phyloP scores from a whole-genome alignment of 345 rosid species.

The Schrenkiella parvula region DNA sequence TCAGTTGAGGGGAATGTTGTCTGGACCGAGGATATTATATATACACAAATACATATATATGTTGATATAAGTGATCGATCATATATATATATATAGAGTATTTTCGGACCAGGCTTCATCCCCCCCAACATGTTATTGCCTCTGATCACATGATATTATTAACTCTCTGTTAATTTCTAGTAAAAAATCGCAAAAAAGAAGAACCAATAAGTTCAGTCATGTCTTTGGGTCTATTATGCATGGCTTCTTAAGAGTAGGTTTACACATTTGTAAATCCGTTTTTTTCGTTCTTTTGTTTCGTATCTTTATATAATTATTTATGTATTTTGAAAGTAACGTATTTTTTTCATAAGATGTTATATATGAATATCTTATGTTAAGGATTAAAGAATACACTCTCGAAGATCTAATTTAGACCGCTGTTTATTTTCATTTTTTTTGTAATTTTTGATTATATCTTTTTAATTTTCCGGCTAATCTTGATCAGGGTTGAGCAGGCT shows the following conservation, averaged over 20 bases:
- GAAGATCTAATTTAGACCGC: background rate
- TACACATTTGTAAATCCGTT: background rate
- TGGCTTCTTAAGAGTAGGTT: background rate
- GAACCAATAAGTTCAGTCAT: background rate
- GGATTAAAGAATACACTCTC: background rate
- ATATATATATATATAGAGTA: slow-evolving; percentile 5
- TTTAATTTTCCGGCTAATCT: background rate
- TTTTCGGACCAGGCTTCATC: slow-evolving; percentile 96
- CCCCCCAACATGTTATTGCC: slow-evolving; percentile 49
- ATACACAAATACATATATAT: background rate
- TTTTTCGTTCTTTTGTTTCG: background rate
- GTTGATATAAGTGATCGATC: background rate
- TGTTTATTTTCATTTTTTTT: background rate
- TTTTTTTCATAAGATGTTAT: background rate
- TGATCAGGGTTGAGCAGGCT: background rate
- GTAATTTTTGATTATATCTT: background rate
- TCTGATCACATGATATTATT: background rate
- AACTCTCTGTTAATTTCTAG: background rate
- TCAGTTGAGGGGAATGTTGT: slow-evolving; percentile 58
- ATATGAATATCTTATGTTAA: background rate
- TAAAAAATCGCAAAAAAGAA: background rate
- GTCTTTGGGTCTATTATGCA: slow-evolving; percentile 13
- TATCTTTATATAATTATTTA: background rate
- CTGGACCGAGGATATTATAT: slow-evolving; percentile 49
- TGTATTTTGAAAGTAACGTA: background rate